A percentile compares a stretch with the other conserved stretches of the same genome.
Conservation (phyloP, 1,284 basidiomycete species). For the Rugosomyces carneus region DNA sequence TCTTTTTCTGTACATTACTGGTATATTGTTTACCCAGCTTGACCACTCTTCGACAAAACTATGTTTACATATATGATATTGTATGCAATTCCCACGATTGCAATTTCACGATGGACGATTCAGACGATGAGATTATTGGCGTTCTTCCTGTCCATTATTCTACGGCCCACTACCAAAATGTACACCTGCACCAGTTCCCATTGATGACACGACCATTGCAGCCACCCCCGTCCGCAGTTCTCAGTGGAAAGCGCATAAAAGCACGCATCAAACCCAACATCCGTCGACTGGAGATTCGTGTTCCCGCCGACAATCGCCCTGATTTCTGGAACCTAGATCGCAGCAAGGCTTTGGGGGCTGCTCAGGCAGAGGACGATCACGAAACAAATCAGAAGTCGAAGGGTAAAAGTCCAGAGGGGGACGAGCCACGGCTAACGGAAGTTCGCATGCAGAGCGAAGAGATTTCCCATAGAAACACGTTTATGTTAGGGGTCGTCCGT, state of each 20-base stretch:
- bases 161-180: conserved; percentile 48
- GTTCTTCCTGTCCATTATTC: conserved; percentile 68
- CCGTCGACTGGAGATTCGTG: conserved; percentile 64
- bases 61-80: background rate
- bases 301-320: conserved; percentile 67
- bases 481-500: conserved; percentile 69
- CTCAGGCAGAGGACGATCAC: conserved; percentile 61
- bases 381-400: conserved; percentile 63
- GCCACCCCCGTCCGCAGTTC: conserved; percentile 62
- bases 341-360: conserved; percentile 56
- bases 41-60: background rate
- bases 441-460: conserved; percentile 67
- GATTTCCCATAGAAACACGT: conserved; percentile 53
- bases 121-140: conserved; percentile 55
- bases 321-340: conserved; percentile 75
- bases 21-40: background rate
- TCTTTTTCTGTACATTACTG: too few species aligned
- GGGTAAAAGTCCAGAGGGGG: conserved; percentile 42
- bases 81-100: conserved; percentile 6
- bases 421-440: conserved; percentile 58
- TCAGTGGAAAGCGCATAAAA: conserved; percentile 68
- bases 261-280: conserved; percentile 62
- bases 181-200: conserved; percentile 77
- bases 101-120: conserved; percentile 30
- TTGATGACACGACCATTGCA: conserved; percentile 66